A percentile compares a stretch with the other conserved stretches of the same genome.
Conservation (phyloP, 1,139 yeast species). For the Hemisphaericaspora lyxosophila region DNA sequence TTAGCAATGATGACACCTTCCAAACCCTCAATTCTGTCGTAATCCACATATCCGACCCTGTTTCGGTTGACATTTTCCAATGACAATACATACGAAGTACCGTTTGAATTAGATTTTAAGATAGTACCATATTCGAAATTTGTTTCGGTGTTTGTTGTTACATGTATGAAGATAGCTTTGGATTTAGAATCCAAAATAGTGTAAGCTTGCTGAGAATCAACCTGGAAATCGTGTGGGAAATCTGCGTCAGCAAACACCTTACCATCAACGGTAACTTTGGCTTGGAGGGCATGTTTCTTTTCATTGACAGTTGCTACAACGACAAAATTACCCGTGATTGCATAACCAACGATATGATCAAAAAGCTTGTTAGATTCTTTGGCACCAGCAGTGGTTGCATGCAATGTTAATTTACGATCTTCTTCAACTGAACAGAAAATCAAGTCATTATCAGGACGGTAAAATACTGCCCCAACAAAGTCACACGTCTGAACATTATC, state of each 20-base stretch:
- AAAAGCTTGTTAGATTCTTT: conserved; percentile 21
- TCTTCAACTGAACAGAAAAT: conserved; percentile 60
- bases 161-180: conserved; percentile 78
- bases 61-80: conserved; percentile 78
- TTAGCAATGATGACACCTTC: conserved; percentile 86
- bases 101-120: conserved; percentile 92
- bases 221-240: conserved; percentile 69
- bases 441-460: conserved; percentile 44
- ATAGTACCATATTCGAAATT: conserved; percentile 73
- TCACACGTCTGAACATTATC: conserved; percentile 61
- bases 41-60: conserved; percentile 76
- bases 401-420: conserved; percentile 20
- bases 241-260: conserved; percentile 70
- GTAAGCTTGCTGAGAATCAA: conserved; percentile 72
- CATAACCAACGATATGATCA: conserved; percentile 40
- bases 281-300: conserved; percentile 47
- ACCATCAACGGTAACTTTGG: conserved; percentile 85
- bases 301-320: conserved; percentile 73
- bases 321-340: conserved; percentile 54
- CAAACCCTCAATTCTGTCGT: conserved; percentile 78
- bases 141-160: conserved; percentile 57
- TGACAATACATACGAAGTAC: conserved; percentile 82
- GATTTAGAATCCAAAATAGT: conserved; percentile 78
- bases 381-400: conserved; percentile 27
- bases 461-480: conserved; percentile 58